Evolutionary conservation across 768 basidiomycete genomes (phyloP).

Genomic region (Boletus sp.): DNA sequence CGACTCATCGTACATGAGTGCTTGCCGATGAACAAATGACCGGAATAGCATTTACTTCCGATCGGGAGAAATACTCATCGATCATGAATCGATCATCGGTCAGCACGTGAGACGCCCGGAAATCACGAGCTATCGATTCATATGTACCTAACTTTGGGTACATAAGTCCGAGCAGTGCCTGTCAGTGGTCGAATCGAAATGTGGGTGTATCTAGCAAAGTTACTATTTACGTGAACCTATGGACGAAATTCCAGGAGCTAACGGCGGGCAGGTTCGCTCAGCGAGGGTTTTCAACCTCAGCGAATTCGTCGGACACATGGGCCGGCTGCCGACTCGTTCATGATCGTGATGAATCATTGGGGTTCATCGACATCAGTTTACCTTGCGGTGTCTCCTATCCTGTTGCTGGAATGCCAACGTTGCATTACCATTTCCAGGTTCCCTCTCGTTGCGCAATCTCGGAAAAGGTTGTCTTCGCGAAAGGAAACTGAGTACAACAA

Average conservation of each 20-base stretch:
- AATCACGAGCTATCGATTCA: not conserved
- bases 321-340: not conserved
- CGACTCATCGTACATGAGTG: no score
- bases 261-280: not conserved
- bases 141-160: not conserved
- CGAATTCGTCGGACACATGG: not conserved
- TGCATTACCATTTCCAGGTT: not conserved
- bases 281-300: slow-evolving; percentile 1
- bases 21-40: not conserved
- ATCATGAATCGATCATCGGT: not conserved
- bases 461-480: not conserved
- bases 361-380: no score
- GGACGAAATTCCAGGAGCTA: not conserved
- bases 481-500: not conserved
- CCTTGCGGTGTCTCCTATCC: not conserved
- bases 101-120: not conserved
- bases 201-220: not conserved
- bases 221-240: not conserved
- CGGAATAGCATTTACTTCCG: not conserved
- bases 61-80: not conserved
- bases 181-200: not conserved
- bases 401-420: not conserved
- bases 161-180: not conserved
- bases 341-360: no score
- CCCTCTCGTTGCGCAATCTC: not conserved